phyloP scores from a whole-genome alignment of 768 basidiomycete genomes.

The Symmetrospora coprosmae region DNA sequence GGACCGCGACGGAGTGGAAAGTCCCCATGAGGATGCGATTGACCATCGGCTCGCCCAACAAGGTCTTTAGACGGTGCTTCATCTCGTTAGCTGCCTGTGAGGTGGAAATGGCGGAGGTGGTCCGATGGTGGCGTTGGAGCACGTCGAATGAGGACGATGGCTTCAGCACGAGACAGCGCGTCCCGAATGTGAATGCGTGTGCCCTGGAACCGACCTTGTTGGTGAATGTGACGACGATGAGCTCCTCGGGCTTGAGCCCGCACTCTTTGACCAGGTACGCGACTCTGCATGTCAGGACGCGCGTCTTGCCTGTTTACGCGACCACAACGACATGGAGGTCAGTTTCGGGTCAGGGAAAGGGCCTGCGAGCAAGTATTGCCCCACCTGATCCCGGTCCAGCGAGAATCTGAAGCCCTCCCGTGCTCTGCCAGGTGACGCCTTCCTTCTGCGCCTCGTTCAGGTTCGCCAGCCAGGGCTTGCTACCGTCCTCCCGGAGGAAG shows the following conservation, averaged over 20 bases:
- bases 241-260: background rate
- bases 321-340: background rate
- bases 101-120: too few species aligned
- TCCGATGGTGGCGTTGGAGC: too few species aligned
- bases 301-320: conserved; percentile 35
- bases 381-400: conserved; percentile 30
- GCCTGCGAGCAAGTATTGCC: background rate
- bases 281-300: conserved; percentile 38
- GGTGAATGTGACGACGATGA: conserved; percentile 54
- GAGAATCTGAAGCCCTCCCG: conserved; percentile 26
- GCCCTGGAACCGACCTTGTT: conserved; percentile 52
- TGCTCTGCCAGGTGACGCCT: conserved; percentile 14
- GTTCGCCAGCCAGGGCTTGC: background rate
- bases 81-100: conserved; percentile 71
- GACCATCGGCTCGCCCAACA: conserved; percentile 52
- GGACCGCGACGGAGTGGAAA: conserved; percentile 28
- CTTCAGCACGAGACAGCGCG: too few species aligned
- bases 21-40: conserved; percentile 44
- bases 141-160: too few species aligned
- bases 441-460: conserved; percentile 23
- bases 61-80: conserved; percentile 51
- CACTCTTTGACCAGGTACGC: conserved; percentile 31
- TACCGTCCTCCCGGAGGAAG: background rate
- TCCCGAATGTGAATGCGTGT: too few species aligned
- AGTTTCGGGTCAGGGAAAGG: background rate